Evolutionary conservation across 2,329 filamentous ascomycete genomes (phyloP), one percentile per base, ranked within the genome.

Genomic region (Coniella lustricola): DNA sequence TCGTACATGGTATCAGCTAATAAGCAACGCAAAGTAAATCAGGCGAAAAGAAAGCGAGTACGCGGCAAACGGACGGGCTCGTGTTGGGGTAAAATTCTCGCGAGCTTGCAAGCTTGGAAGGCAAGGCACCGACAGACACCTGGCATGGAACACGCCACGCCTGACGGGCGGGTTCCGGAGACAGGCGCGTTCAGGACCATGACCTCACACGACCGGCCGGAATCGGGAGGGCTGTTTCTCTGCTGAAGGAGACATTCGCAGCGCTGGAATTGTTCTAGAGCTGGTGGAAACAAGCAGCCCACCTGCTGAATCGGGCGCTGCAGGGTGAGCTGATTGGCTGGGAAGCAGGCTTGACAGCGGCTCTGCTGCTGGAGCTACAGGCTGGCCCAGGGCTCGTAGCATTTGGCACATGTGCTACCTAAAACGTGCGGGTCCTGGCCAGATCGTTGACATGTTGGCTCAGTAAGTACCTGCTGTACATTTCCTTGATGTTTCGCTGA

Each of bases 81-180:
- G 32, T 29, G 39, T 44, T 38, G 37, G 16, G 42, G 29, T 32
- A 44, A 48, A 39, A 40, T 16, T 22, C 2, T 41, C 38, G 22
- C 10, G 25, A 29, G 25, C 25, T 29, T 29, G 25, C n/a, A n/a
- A n/a, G n/a, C n/a, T n/a, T n/a, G n/a, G n/a, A n/a, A n/a, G n/a
- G n/a, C n/a, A n/a, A n/a, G n/a, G n/a, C n/a, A n/a, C n/a, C n/a
- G n/a, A n/a, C n/a, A n/a, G n/a, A n/a, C n/a, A n/a, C n/a, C n/a
- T 5, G 10, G 25, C 25, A 29, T 29, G 25, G n/a, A 49, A 33
- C 40, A 50, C 49, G 49, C 49, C 49, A 50, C 49, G 44, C 38
- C 44, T 29, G 13, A 18, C 46, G 46, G 46, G 31, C 46, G 46
- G 14, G 25, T 37, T 43, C 46, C 46, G 46, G 25, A 29, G 25